A percentile compares a stretch with the other conserved stretches of the same genome.
phyloP scores from a whole-genome alignment of 805 yeast genomes.

The Starmerella floricola region DNA sequence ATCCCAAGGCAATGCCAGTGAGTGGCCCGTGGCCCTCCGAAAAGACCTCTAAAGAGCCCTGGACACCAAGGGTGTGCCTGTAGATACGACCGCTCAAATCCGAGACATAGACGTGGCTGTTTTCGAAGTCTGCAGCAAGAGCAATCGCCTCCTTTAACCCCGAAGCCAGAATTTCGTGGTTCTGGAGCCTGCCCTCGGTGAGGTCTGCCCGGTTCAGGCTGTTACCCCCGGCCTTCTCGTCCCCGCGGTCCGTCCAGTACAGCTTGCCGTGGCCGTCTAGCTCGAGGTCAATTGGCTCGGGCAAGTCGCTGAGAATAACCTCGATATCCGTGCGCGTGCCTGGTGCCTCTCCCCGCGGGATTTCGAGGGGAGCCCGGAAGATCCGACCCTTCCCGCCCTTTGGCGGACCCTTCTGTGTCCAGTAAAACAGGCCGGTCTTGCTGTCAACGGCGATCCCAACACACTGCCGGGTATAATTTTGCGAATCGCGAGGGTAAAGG shows the following conservation, averaged over 20 bases:
- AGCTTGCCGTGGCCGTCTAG: not conserved
- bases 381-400: not conserved
- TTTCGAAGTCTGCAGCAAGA: not conserved
- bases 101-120: not conserved
- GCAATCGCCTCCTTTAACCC: not conserved
- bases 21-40: too few species aligned
- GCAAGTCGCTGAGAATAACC: not conserved
- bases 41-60: too few species aligned
- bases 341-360: not conserved
- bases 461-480: not conserved
- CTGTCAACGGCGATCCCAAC: not conserved
- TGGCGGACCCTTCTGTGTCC: conserved; percentile 3
- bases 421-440: not conserved
- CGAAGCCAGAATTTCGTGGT: not conserved
- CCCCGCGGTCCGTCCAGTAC: conserved; percentile 3
- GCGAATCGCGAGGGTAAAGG: not conserved
- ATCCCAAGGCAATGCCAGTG: too few species aligned
- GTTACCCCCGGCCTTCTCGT: not conserved
- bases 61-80: too few species aligned
- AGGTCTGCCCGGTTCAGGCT: not conserved
- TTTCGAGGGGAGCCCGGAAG: not conserved
- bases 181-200: not conserved
- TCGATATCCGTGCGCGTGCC: not conserved
- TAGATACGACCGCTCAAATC: not conserved
- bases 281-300: conserved; percentile 2